These are phyloP conservation scores for Nitzschia palea DNA, from an alignment of 108 stramenopile species.

Conservation along the genomic window DNA sequence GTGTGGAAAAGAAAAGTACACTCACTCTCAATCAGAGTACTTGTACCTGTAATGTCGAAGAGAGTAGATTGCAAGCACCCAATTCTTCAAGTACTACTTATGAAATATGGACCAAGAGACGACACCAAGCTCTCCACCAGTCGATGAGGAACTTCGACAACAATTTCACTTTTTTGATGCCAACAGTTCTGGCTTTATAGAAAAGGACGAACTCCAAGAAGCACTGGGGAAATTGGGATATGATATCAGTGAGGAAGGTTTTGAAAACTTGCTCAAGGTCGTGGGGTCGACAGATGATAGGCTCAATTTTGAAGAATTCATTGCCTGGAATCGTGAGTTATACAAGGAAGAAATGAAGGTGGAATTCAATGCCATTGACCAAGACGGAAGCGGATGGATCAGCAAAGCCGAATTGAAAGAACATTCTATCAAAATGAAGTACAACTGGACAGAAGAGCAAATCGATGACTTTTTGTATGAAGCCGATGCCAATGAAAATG, in stretches of 20 bases:
- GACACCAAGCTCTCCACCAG: too few species aligned
- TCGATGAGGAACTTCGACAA: constrained; percentile 4
- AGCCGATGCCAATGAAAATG: constrained; percentile 4
- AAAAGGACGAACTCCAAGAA: constrained; percentile 10
- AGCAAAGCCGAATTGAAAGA: constrained; percentile 4
- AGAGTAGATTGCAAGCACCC: too few species aligned
- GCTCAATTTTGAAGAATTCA: constrained; percentile 17
- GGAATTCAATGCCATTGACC: constrained; percentile 9
- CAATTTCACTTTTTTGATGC: constrained; percentile 11
- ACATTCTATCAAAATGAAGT: constrained; percentile 1
- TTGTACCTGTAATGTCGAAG: too few species aligned
- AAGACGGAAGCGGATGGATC: constrained; percentile 7
- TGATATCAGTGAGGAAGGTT: constrained; percentile 2
- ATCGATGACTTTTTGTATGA: constrained; percentile 10
- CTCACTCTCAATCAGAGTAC: too few species aligned
- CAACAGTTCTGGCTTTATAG: constrained; percentile 11
- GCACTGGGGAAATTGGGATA: constrained; percentile 7
- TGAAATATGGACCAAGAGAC: too few species aligned
- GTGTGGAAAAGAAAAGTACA: too few species aligned
- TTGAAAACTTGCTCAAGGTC: background rate
- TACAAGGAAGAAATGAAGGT: constrained; percentile 10
- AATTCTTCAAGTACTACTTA: too few species aligned
- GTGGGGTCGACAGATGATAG: constrained; percentile 5
- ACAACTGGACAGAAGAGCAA: background rate
- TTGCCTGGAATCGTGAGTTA: constrained; percentile 6